A percentile compares a stretch with the other conserved stretches of the same genome.
These are phyloP conservation scores for Starmera pachycereana DNA, from an alignment of 805 yeast genomes.

Conservation along the genomic window DNA sequence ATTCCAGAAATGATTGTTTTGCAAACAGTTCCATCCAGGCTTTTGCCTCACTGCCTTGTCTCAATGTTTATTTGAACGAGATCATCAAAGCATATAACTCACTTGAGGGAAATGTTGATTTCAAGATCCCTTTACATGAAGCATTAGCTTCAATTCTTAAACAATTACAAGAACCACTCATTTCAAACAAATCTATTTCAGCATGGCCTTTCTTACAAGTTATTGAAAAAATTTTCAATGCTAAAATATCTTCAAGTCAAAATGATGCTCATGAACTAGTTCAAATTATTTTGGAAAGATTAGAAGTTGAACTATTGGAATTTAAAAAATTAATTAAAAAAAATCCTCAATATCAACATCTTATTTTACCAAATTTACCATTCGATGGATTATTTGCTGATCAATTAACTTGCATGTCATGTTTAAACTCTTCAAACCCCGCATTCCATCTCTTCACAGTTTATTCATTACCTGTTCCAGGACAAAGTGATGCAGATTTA, in stretches of 20 bases:
- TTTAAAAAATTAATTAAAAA: constrained; percentile 24
- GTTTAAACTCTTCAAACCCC: constrained; percentile 52
- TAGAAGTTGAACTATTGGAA: constrained; percentile 51
- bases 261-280: constrained; percentile 94
- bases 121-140: constrained; percentile 43
- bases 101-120: constrained; percentile 2
- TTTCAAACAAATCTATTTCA: constrained; percentile 43
- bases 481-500: constrained; percentile 32
- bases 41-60: constrained; percentile 47
- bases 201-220: constrained; percentile 74
- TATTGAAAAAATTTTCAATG: constrained; percentile 61
- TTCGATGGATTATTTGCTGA: constrained; percentile 59
- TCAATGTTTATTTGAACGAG: constrained; percentile 45
- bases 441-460: constrained; percentile 54
- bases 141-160: constrained; percentile 41
- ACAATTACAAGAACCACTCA: constrained; percentile 54
- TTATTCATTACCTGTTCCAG: constrained; percentile 68
- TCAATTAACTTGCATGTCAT: constrained; percentile 58
- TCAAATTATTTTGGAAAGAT: constrained; percentile 68
- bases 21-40: constrained; percentile 88
- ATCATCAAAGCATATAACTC: constrained; percentile 16
- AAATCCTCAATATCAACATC: constrained; percentile 5
- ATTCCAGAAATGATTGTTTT: constrained; percentile 82
- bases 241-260: constrained; percentile 69
- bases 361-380: constrained; percentile 53